Conservation (phyloP, 371 early-diverging fungal species). For the Mortierella sp. region DNA sequence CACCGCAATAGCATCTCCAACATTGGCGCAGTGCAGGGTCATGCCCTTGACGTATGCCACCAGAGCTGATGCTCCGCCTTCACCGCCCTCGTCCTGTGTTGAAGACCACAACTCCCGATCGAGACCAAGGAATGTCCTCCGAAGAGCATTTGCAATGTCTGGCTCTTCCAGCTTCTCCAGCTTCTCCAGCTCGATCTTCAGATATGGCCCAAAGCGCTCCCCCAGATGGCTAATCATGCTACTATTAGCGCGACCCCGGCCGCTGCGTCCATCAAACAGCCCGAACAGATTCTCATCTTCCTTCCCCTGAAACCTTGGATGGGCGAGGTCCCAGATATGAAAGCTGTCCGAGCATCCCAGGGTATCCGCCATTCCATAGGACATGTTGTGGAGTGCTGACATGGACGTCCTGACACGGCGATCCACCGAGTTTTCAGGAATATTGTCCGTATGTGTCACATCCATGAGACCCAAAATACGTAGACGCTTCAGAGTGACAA, state of each 20-base stretch:
- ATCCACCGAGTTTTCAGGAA: constrained; percentile 84
- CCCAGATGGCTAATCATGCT: constrained; percentile 74
- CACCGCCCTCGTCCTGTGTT: constrained; percentile 57
- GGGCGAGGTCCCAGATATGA: constrained; percentile 83
- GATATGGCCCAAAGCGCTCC: constrained; percentile 73
- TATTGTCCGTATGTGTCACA: constrained; percentile 80
- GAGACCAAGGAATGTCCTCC: constrained; percentile 80
- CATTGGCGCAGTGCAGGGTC: constrained; percentile 87
- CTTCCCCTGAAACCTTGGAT: constrained; percentile 81
- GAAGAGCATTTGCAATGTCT: constrained; percentile 71
- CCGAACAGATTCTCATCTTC: constrained; percentile 92
- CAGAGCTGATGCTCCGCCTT: constrained; percentile 78
- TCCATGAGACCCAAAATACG: constrained; percentile 90
- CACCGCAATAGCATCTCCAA: constrained; percentile 91
- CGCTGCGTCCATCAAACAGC: constrained; percentile 83
- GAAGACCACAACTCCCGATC: constrained; percentile 78
- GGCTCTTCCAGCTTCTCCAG: constrained; percentile 59
- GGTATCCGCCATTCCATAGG: constrained; percentile 90
- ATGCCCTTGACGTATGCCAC: constrained; percentile 85
- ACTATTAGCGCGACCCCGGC: constrained; percentile 63
- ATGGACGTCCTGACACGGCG: constrained; percentile 89
- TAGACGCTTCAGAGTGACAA: constrained; percentile 77
- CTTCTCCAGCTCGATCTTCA: constrained; percentile 79
- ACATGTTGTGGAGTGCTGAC: constrained; percentile 81
- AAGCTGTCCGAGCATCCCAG: constrained; percentile 72